Percentiles rank a stretch among this genome's conserved stretches.
phyloP scores from a whole-genome alignment of 192 early-diverging fungal genomes.

The Pilobolus umbonatus region DNA sequence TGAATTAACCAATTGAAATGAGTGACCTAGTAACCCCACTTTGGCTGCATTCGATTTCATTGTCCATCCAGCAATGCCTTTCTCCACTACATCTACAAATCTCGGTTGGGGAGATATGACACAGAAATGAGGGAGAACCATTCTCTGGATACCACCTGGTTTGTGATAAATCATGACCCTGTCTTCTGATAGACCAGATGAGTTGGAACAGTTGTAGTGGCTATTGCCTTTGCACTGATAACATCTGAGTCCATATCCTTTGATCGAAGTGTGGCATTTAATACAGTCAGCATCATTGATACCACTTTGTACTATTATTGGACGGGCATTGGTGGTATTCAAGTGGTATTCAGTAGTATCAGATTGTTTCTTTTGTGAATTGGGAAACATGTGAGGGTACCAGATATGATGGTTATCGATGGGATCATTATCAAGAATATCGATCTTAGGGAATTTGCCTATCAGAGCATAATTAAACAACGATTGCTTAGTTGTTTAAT shows the following conservation, averaged over 20 bases:
- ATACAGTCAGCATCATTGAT: slow-evolving; percentile 22
- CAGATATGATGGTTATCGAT: slow-evolving; percentile 25
- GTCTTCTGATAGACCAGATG: slow-evolving; percentile 19
- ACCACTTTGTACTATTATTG: slow-evolving; percentile 1
- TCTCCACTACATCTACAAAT: slow-evolving; percentile 5
- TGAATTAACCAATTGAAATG: slow-evolving; percentile 48
- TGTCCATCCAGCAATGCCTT: background rate
- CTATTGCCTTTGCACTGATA: slow-evolving; percentile 45
- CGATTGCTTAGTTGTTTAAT: too few species aligned
- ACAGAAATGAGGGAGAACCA: slow-evolving; percentile 43
- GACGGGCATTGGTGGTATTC: background rate
- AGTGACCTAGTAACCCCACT: slow-evolving; percentile 32
- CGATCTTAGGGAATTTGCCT: background rate
- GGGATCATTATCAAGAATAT: slow-evolving; percentile 8
- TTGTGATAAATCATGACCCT: slow-evolving; percentile 35
- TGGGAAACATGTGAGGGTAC: slow-evolving; percentile 42
- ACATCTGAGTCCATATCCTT: slow-evolving; percentile 47
- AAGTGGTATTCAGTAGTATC: background rate
- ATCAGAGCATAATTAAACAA: too few species aligned
- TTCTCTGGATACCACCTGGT: slow-evolving; percentile 35
- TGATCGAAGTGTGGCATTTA: slow-evolving; percentile 39
- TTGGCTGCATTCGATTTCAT: slow-evolving; percentile 1
- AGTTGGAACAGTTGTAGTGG: slow-evolving; percentile 49
- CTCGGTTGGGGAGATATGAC: slow-evolving; percentile 22
- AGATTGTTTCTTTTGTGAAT: background rate